These are phyloP conservation scores for Penicillium sp. DNA, from an alignment of 2,329 filamentous ascomycete genomes.

Conservation along the genomic window DNA sequence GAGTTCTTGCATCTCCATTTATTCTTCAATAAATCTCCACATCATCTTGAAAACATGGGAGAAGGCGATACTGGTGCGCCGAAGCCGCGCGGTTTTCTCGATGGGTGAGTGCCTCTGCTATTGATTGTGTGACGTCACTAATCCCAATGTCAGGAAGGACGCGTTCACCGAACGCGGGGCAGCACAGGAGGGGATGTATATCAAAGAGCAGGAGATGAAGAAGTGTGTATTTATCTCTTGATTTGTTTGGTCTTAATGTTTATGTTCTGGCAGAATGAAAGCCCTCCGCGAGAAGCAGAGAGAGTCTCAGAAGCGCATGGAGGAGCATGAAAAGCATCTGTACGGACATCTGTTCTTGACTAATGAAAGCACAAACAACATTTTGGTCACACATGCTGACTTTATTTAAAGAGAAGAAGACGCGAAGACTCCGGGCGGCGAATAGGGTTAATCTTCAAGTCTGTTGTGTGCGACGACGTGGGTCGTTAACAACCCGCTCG, in stretches of 20 bases:
- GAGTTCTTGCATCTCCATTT: not conserved
- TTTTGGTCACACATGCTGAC: not conserved
- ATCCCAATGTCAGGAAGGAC: slow-evolving; percentile 19
- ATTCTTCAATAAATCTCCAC: slow-evolving; percentile 18
- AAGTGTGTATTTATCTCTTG: slow-evolving; percentile 11
- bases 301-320: slow-evolving; percentile 24
- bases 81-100: slow-evolving; percentile 25
- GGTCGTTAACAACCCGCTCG: not conserved
- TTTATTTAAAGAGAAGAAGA: slow-evolving; percentile 15
- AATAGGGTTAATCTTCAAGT: slow-evolving; percentile 14
- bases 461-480: not conserved
- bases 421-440: slow-evolving; percentile 16
- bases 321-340: slow-evolving; percentile 29
- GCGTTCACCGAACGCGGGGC: slow-evolving; percentile 19
- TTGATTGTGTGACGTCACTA: slow-evolving; percentile 23
- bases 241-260: not conserved
- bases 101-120: slow-evolving; percentile 21
- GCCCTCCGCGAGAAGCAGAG: slow-evolving; percentile 19
- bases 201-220: slow-evolving; percentile 21
- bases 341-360: slow-evolving; percentile 7
- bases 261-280: slow-evolving; percentile 12
- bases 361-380: not conserved
- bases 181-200: slow-evolving; percentile 17
- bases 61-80: slow-evolving; percentile 24
- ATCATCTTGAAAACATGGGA: slow-evolving; percentile 14